Conservation (phyloP, 805 yeast species). For the Candida adriatica region DNA sequence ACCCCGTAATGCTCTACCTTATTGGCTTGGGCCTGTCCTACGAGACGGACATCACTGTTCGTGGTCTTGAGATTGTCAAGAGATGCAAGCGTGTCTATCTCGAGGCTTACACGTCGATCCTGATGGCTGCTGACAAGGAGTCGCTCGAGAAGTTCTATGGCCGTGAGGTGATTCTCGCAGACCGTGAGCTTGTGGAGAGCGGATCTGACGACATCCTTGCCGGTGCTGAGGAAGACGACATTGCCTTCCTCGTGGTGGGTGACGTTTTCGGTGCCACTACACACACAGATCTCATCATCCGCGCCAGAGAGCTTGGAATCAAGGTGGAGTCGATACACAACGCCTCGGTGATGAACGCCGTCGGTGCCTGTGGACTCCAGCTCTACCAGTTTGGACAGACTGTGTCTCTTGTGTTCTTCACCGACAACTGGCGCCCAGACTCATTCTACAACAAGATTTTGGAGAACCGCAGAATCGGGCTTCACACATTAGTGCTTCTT, state of each 20-base stretch:
- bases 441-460: constrained; percentile 82
- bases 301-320: constrained; percentile 84
- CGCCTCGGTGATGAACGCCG: constrained; percentile 97
- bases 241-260: constrained; percentile 94
- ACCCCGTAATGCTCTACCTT: constrained; percentile 79
- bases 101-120: constrained; percentile 91
- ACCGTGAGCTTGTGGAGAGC: constrained; percentile 88
- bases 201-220: constrained; percentile 79
- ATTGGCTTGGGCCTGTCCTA: constrained; percentile 90
- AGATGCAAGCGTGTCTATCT: constrained; percentile 85
- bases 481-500: constrained; percentile 81
- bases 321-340: constrained; percentile 81
- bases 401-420: constrained; percentile 92
- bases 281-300: constrained; percentile 85
- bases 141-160: constrained; percentile 82
- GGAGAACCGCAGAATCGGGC: constrained; percentile 86
- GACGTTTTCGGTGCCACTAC: constrained; percentile 98
- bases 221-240: constrained; percentile 71
- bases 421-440: constrained; percentile 94
- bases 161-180: constrained; percentile 79
- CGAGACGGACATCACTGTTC: constrained; percentile 85
- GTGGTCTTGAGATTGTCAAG: constrained; percentile 82
- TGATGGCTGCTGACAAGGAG: constrained; percentile 83
- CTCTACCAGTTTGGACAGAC: constrained; percentile 95
- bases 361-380: constrained; percentile 96